Conservation (phyloP, 2,329 filamentous ascomycete genomes). For the Pseudogymnoascus sp. region DNA sequence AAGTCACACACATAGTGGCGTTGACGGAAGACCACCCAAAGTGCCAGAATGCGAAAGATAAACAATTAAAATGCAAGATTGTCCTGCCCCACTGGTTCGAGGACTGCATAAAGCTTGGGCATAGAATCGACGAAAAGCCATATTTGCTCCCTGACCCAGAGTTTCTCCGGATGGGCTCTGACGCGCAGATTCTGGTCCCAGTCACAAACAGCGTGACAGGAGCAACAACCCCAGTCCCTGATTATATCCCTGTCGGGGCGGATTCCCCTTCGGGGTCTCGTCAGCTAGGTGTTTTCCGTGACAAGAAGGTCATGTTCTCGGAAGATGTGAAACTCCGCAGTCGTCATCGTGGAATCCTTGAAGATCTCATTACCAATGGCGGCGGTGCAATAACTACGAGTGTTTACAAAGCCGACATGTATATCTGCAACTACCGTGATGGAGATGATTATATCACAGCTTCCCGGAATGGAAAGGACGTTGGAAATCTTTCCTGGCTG, state of each 20-base stretch:
- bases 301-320: constrained; percentile 70
- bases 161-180: constrained; percentile 54
- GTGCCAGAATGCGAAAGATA: constrained; percentile 53
- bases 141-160: constrained; percentile 83
- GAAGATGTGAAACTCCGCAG: constrained; percentile 62
- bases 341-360: constrained; percentile 59
- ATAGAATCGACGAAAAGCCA: constrained; percentile 79
- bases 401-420: constrained; percentile 67
- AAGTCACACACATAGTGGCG: constrained; percentile 85
- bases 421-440: constrained; percentile 80
- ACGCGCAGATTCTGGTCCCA: constrained; percentile 49
- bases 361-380: constrained; percentile 60
- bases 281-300: constrained; percentile 65
- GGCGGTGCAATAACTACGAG: constrained; percentile 60
- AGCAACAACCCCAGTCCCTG: constrained; percentile 48
- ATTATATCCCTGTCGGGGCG: constrained; percentile 33
- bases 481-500: constrained; percentile 90
- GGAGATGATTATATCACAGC: constrained; percentile 71
- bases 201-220: constrained; percentile 56
- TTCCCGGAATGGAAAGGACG: constrained; percentile 67
- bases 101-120: constrained; percentile 87
- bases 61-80: constrained; percentile 65
- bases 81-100: constrained; percentile 98
- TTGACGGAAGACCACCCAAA: constrained; percentile 67
- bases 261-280: constrained; percentile 38